These are phyloP conservation scores for Mimosa pudica DNA, from an alignment of 306 rosid species.

Conservation along the genomic window DNA sequence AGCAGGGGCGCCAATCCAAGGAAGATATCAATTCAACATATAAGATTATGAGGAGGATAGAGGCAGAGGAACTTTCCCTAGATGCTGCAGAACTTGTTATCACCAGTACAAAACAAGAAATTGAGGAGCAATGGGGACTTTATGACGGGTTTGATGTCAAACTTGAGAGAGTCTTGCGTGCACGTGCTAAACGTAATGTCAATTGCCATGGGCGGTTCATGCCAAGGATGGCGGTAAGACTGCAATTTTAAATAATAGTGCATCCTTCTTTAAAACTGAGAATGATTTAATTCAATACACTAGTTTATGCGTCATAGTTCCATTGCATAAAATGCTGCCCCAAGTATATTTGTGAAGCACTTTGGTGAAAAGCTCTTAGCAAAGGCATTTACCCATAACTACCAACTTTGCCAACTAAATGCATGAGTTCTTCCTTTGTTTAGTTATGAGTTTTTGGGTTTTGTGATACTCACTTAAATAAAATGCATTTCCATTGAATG, in stretches of 20 bases:
- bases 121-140: conserved; percentile 95
- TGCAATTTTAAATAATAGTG: conserved; percentile 9
- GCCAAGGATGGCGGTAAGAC: conserved; percentile 95
- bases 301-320: conserved; percentile 9
- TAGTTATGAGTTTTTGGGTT: background rate
- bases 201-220: conserved; percentile 81
- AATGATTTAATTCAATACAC: conserved; percentile 22
- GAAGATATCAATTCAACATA: conserved; percentile 90
- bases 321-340: conserved; percentile 3
- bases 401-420: conserved; percentile 14
- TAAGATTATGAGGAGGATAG: conserved; percentile 89
- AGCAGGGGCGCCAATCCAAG: conserved; percentile 89
- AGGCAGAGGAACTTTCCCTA: conserved; percentile 85
- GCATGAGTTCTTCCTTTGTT: conserved; percentile 1
- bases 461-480: conserved; percentile 2
- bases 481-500: background rate
- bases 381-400: background rate
- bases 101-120: conserved; percentile 92
- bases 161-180: conserved; percentile 87
- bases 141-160: conserved; percentile 91
- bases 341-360: conserved; percentile 2
- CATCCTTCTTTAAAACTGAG: background rate
- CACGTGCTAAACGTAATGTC: conserved; percentile 84
- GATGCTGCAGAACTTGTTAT: conserved; percentile 93
- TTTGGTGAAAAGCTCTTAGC: background rate